These are phyloP conservation scores for Spirogloea muscicola DNA, from an alignment of 139 green algal species.

Conservation along the genomic window DNA sequence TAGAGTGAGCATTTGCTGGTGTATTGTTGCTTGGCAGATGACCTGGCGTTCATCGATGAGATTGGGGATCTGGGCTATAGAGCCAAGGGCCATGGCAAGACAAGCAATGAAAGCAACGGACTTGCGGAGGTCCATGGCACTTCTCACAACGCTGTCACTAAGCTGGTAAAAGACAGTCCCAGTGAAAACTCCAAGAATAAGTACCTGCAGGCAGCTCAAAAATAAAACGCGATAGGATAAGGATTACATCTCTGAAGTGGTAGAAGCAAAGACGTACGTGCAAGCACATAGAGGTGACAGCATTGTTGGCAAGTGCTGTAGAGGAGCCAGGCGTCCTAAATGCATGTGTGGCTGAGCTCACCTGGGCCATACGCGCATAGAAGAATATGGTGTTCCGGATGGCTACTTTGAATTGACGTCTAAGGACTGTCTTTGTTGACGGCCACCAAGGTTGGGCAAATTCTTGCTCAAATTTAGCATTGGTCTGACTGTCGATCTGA, in stretches of 20 bases:
- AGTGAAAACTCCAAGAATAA: constrained; percentile 35
- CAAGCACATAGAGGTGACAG: neutral
- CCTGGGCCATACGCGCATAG: neutral
- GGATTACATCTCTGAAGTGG: neutral
- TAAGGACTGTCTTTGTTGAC: constrained; percentile 16
- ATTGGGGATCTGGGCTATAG: constrained; percentile 33
- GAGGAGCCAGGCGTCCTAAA: neutral
- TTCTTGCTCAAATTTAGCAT: constrained; percentile 19
- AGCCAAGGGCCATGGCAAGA: constrained; percentile 20
- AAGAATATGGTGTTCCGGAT: constrained; percentile 17
- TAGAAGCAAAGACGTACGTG: neutral
- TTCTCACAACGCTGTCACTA: neutral
- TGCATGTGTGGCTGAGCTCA: neutral
- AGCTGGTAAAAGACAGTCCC: constrained; percentile 38
- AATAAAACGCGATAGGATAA: neutral
- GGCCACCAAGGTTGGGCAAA: constrained; percentile 3
- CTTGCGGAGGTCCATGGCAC: constrained; percentile 15
- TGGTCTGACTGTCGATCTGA: constrained; percentile 1
- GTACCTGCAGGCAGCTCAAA: constrained; percentile 4
- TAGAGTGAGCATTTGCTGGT: no score
- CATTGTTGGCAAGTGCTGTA: neutral
- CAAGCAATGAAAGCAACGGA: constrained; percentile 24
- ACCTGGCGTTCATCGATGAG: constrained; percentile 25
- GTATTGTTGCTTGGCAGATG: no score
- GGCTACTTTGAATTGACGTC: constrained; percentile 11